These are phyloP conservation scores for Xylaria sp. DNA, from an alignment of 2,329 filamentous ascomycete genomes.

Conservation along the genomic window DNA sequence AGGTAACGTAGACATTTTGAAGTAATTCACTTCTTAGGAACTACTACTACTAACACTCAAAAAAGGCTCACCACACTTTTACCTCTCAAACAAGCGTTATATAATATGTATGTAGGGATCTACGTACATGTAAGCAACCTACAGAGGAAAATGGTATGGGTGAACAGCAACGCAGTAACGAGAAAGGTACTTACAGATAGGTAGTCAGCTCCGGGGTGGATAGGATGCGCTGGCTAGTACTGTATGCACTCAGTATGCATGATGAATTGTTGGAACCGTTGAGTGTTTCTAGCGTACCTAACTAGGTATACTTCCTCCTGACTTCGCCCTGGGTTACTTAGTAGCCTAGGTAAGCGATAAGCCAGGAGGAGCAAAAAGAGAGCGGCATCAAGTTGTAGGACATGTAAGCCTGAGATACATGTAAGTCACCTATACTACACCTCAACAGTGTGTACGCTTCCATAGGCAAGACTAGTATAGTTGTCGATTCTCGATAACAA, in stretches of 20 bases:
- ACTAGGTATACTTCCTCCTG: not conserved
- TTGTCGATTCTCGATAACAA: not conserved
- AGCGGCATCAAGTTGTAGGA: not conserved
- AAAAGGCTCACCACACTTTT: not conserved
- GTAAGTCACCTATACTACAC: not conserved
- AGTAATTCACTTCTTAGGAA: not conserved
- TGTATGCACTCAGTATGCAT: conserved; percentile 25
- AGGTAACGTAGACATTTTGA: not conserved
- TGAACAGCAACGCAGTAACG: not conserved
- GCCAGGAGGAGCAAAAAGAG: not conserved
- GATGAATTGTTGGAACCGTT: conserved; percentile 40
- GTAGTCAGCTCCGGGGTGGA: conserved; percentile 20
- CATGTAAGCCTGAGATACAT: not conserved
- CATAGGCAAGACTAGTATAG: not conserved
- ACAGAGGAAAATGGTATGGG: conserved; percentile 15
- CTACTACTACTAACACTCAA: not conserved
- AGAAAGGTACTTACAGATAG: not conserved
- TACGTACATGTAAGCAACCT: conserved; percentile 21
- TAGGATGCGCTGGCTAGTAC: conserved; percentile 30
- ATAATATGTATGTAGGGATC: conserved; percentile 1
- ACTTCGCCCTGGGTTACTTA: too few species aligned
- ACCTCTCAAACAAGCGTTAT: not conserved
- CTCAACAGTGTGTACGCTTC: not conserved
- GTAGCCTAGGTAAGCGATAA: not conserved
- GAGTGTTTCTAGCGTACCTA: not conserved